phyloP scores from a whole-genome alignment of 441 rosid species.

The Manihot esculenta region DNA sequence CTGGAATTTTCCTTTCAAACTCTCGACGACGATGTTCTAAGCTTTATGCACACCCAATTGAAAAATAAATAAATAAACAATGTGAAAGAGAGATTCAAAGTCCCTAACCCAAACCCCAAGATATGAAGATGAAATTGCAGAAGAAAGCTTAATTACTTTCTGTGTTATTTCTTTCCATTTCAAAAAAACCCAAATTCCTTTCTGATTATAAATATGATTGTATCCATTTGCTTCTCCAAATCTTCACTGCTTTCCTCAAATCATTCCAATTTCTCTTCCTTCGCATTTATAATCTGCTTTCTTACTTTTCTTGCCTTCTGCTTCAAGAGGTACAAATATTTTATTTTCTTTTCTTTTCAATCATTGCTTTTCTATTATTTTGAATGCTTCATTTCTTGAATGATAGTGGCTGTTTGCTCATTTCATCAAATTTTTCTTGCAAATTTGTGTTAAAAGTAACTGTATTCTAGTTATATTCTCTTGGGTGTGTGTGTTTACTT shows the following conservation, averaged over 20 bases:
- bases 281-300: neutral
- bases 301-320: neutral
- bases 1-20: too few relatives aligned
- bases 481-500: too few relatives aligned
- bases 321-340: neutral
- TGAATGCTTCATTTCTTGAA: neutral
- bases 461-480: too few relatives aligned
- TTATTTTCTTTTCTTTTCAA: neutral
- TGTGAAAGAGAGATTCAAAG: conserved; percentile 10
- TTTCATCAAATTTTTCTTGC: neutral
- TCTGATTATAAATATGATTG: neutral
- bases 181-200: too few relatives aligned
- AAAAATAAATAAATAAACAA: too few relatives aligned
- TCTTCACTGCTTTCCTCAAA: too few relatives aligned
- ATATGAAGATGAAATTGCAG: neutral
- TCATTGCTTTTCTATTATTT: neutral
- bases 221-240: too few relatives aligned
- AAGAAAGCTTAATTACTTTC: neutral
- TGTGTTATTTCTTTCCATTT: neutral
- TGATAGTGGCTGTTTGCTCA: neutral
- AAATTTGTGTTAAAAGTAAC: neutral
- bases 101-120: conserved; percentile 8
- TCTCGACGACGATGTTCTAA: too few relatives aligned
- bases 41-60: too few relatives aligned
- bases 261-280: neutral